Evolutionary conservation across 352 stramenopile genomes (phyloP).

Genomic region (Plasmopara muralis): DNA sequence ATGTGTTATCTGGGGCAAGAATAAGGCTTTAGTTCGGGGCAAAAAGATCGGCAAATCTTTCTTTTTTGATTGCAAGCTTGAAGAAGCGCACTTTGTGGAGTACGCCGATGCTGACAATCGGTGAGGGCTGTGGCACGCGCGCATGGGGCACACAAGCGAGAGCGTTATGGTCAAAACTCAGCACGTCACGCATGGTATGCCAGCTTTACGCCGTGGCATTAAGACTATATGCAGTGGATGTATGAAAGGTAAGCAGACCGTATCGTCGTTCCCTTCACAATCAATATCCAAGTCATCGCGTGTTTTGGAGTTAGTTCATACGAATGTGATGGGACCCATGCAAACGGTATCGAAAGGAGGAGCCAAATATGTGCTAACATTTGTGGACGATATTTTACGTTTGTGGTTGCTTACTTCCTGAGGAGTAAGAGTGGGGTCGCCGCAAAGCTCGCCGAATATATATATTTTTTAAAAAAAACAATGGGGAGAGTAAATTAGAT

Average conservation of each 20-base stretch:
- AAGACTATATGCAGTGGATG: not conserved
- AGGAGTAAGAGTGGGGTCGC: conserved; percentile 1
- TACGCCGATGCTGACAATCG: too few relatives aligned
- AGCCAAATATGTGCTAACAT: not conserved
- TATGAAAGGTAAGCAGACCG: not conserved
- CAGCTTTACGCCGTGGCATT: too few relatives aligned
- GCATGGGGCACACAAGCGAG: too few relatives aligned
- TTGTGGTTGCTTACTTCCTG: not conserved
- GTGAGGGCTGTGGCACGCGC: too few relatives aligned
- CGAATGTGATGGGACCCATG: not conserved
- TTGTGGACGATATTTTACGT: not conserved
- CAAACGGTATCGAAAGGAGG: conserved; percentile 3
- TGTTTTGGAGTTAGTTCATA: conserved; percentile 5
- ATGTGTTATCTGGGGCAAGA: too few relatives aligned
- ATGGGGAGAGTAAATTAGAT: not conserved
- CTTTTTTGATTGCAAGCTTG: too few relatives aligned
- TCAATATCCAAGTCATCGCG: conserved; percentile 1
- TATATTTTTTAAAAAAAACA: not conserved
- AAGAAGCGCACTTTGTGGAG: too few relatives aligned
- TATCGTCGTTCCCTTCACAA: not conserved
- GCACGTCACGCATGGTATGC: too few relatives aligned
- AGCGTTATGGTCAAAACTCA: too few relatives aligned
- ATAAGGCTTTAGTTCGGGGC: too few relatives aligned
- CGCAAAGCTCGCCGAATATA: not conserved
- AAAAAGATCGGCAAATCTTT: too few relatives aligned